Conservation (phyloP, 140 eudicot genomes). For the Senecio squalidus region DNA sequence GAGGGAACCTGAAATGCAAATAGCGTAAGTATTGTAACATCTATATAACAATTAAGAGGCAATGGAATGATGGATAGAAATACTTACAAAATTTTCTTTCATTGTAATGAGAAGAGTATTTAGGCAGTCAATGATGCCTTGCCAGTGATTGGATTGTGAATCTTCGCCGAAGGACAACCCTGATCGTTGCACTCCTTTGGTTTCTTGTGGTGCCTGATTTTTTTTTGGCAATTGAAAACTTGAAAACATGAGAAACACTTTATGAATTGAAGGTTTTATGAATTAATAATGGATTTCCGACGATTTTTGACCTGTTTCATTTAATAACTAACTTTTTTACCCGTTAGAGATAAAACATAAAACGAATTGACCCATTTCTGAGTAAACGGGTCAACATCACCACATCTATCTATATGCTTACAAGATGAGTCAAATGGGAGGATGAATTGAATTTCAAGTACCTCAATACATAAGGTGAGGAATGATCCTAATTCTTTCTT, state of each 20-base stretch:
- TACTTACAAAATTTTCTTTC: conserved; percentile 69
- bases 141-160: conserved; percentile 83
- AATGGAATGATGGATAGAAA: not conserved
- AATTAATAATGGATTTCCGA: no score
- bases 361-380: no score
- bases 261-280: conserved; percentile 2
- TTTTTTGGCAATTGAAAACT: not conserved
- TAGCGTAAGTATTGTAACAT: conserved; percentile 10
- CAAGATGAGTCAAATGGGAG: conserved; percentile 5
- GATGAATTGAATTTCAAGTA: conserved; percentile 14
- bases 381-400: no score
- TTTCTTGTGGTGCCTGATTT: conserved; percentile 81
- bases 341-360: no score
- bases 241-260: no score
- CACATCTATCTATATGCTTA: not conserved
- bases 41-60: not conserved
- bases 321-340: not conserved
- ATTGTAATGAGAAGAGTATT: conserved; percentile 50
- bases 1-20: conserved; percentile 64
- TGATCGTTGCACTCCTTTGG: conserved; percentile 74
- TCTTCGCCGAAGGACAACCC: conserved; percentile 82
- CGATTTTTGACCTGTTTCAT: not conserved
- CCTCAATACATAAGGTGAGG: conserved; percentile 86
- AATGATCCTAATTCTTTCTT: conserved; percentile 83
- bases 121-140: conserved; percentile 66